Percentiles rank a stretch among this genome's conserved stretches.
These are phyloP conservation scores for Volvariella surrecta DNA, from an alignment of 1,284 basidiomycete species.

Conservation along the genomic window DNA sequence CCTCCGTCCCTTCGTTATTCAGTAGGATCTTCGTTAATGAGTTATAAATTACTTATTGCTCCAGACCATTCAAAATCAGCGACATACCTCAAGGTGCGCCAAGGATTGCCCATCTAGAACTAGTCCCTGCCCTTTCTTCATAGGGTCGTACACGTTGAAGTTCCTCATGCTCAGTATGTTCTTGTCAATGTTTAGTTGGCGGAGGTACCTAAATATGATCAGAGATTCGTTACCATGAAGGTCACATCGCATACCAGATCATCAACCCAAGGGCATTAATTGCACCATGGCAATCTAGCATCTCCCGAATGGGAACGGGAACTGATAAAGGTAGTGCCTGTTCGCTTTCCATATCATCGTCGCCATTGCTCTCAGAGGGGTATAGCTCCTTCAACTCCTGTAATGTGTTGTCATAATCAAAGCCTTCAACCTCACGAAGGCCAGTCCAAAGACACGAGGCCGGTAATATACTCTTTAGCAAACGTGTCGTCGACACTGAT, in stretches of 20 bases:
- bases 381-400: constrained; percentile 67
- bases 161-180: constrained; percentile 90
- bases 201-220: constrained; percentile 56
- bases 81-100: constrained; percentile 78
- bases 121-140: constrained; percentile 77
- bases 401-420: constrained; percentile 66
- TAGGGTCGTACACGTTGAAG: constrained; percentile 94
- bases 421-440: constrained; percentile 73
- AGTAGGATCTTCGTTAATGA: constrained; percentile 72
- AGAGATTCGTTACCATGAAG: background rate
- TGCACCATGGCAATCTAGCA: constrained; percentile 58
- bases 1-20: constrained; percentile 87
- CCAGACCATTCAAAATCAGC: background rate
- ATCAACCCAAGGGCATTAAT: constrained; percentile 84
- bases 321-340: constrained; percentile 45
- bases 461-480: constrained; percentile 76
- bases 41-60: constrained; percentile 6
- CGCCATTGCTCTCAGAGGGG: constrained; percentile 30
- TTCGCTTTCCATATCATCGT: constrained; percentile 41
- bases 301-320: constrained; percentile 66
- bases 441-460: constrained; percentile 82
- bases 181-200: constrained; percentile 89
- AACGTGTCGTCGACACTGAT: constrained; percentile 70
- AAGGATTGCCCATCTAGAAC: constrained; percentile 90
- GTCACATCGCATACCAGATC: constrained; percentile 53